Percentiles rank a stretch among this genome's conserved stretches.
phyloP scores from a whole-genome alignment of 805 yeast genomes.

The Cyberlindnera saturnus region DNA sequence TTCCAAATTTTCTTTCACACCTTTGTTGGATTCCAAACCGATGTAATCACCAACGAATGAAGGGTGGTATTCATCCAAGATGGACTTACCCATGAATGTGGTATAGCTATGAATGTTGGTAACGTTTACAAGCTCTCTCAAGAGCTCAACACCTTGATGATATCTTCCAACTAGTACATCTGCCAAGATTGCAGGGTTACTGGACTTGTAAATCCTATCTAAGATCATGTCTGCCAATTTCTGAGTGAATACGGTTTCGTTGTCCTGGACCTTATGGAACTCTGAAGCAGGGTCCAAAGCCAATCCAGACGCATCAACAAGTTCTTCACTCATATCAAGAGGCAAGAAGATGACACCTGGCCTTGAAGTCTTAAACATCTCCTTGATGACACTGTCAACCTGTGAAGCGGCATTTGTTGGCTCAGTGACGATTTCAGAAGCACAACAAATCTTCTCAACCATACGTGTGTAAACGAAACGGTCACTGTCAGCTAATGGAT shows the following conservation, averaged over 20 bases:
- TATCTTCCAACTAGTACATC: constrained; percentile 69
- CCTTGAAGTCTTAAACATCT: constrained; percentile 50
- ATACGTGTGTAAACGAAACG: constrained; percentile 61
- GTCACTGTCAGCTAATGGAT: constrained; percentile 49
- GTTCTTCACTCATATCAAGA: constrained; percentile 49
- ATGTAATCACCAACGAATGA: constrained; percentile 67
- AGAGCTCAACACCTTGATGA: constrained; percentile 33
- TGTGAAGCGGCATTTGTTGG: constrained; percentile 44
- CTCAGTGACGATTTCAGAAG: constrained; percentile 42
- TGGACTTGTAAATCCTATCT: constrained; percentile 42
- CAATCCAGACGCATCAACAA: constrained; percentile 34
- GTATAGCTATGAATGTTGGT: constrained; percentile 49
- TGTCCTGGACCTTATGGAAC: constrained; percentile 17
- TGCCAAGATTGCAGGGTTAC: constrained; percentile 60
- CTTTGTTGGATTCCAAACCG: constrained; percentile 49
- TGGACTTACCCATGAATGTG: constrained; percentile 65
- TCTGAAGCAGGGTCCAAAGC: constrained; percentile 23
- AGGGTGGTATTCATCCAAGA: constrained; percentile 62
- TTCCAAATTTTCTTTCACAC: constrained; percentile 42
- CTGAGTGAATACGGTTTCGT: constrained; percentile 24
- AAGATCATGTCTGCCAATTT: constrained; percentile 41
- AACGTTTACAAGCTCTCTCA: constrained; percentile 41
- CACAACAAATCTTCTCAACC: constrained; percentile 51
- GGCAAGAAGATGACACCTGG: constrained; percentile 87
- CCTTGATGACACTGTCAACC: constrained; percentile 60